These are phyloP conservation scores for Mucor racemosus DNA, from an alignment of 371 early-diverging fungal genomes.

Conservation along the genomic window DNA sequence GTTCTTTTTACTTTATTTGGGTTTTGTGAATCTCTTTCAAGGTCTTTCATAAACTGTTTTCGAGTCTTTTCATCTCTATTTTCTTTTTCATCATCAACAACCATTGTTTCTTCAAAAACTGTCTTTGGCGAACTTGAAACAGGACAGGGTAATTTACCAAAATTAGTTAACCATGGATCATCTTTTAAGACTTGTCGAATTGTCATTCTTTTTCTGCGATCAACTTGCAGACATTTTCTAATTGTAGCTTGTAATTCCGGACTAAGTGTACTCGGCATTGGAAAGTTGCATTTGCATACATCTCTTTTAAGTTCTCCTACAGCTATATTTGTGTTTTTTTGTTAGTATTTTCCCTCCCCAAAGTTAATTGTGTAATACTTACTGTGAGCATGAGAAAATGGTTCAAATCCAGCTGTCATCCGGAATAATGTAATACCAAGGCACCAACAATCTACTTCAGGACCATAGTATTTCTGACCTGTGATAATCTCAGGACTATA, in stretches of 20 bases:
- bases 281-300: constrained; percentile 65
- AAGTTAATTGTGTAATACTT: constrained; percentile 12
- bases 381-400: constrained; percentile 73
- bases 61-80: constrained; percentile 15
- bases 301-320: constrained; percentile 72
- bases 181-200: constrained; percentile 51
- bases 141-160: constrained; percentile 34
- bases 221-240: constrained; percentile 57
- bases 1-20: constrained; percentile 26
- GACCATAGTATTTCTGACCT: constrained; percentile 64
- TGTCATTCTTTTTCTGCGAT: constrained; percentile 52
- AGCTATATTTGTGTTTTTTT: constrained; percentile 14
- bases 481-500: constrained; percentile 71
- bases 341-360: no score
- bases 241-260: constrained; percentile 52
- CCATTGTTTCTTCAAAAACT: constrained; percentile 27
- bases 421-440: constrained; percentile 91
- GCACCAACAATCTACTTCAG: constrained; percentile 77
- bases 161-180: constrained; percentile 60
- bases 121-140: constrained; percentile 19
- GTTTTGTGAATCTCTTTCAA: constrained; percentile 14
- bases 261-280: constrained; percentile 56
- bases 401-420: constrained; percentile 90
- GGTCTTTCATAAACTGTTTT: constrained; percentile 23
- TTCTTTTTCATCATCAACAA: constrained; percentile 26